A percentile compares a stretch with the other conserved stretches of the same genome.
Evolutionary conservation across 805 yeast species (phyloP).

Genomic region (Suhomyces tanzawaensis): DNA sequence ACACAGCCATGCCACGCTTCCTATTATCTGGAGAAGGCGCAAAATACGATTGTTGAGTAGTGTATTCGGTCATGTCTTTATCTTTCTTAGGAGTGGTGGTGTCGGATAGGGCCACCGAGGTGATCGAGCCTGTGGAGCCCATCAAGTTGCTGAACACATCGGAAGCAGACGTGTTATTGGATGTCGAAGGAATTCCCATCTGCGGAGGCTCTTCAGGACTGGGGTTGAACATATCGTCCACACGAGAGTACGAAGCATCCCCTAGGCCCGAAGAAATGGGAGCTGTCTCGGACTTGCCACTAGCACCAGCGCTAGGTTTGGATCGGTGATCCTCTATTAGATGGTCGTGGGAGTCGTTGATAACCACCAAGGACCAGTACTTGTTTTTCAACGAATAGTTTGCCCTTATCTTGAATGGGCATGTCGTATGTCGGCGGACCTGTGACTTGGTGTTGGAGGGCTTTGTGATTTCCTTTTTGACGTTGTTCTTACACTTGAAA

Average conservation of each 20-base stretch:
- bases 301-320: not conserved
- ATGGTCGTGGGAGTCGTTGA: conserved; percentile 62
- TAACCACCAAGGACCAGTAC: conserved; percentile 59
- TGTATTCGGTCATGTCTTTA: not conserved
- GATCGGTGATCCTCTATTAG: not conserved
- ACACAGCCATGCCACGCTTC: not conserved
- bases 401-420: conserved; percentile 68
- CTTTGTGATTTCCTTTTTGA: conserved; percentile 13
- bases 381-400: conserved; percentile 52
- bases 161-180: conserved; percentile 7
- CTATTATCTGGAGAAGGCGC: not conserved
- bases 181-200: not conserved
- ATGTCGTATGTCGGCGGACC: conserved; percentile 30
- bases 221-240: conserved; percentile 3
- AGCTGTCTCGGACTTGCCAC: not conserved
- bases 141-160: conserved; percentile 11
- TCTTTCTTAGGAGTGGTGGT: conserved; percentile 7
- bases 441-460: conserved; percentile 13
- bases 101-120: conserved; percentile 3
- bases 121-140: conserved; percentile 5
- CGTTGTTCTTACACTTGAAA: conserved; percentile 53
- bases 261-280: not conserved
- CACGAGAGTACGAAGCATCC: not conserved
- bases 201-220: conserved; percentile 1
- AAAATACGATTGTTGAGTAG: not conserved